Evolutionary conservation across 176 grass and related monocot genomes (phyloP).

Genomic region (Oryza punctata): DNA sequence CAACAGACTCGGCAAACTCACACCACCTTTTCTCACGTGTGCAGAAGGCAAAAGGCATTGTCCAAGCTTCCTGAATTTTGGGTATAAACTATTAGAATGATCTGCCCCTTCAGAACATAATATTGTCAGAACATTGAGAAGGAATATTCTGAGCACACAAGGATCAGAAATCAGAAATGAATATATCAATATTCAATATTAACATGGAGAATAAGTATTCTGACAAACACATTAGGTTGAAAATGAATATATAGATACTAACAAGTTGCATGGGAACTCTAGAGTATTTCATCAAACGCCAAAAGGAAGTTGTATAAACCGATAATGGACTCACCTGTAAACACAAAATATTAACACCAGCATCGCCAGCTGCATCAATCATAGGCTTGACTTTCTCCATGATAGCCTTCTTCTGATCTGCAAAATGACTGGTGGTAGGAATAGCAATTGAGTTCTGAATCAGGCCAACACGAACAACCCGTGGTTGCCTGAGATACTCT

Average conservation of each 20-base stretch:
- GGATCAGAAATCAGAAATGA: slow-evolving; percentile 19
- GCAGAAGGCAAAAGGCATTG: slow-evolving; percentile 98
- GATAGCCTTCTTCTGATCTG: slow-evolving; percentile 87
- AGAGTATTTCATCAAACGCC: background rate
- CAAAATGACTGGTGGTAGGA: slow-evolving; percentile 74
- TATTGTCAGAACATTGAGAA: background rate
- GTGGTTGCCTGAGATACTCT: slow-evolving; percentile 63
- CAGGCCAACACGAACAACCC: slow-evolving; percentile 79
- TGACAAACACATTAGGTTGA: background rate
- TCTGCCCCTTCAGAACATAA: slow-evolving; percentile 18
- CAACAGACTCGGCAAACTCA: slow-evolving; percentile 88
- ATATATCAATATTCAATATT: background rate
- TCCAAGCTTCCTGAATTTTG: slow-evolving; percentile 95
- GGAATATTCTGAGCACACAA: background rate
- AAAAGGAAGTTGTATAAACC: slow-evolving; percentile 6
- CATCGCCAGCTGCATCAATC: slow-evolving; percentile 83
- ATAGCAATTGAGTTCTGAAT: slow-evolving; percentile 90
- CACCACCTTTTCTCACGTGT: slow-evolving; percentile 97
- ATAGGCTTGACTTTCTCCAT: slow-evolving; percentile 86
- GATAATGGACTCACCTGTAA: slow-evolving; percentile 63
- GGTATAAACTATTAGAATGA: slow-evolving; percentile 24
- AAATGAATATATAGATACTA: slow-evolving; percentile 13
- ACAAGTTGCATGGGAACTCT: background rate
- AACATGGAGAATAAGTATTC: background rate
- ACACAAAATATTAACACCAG: slow-evolving; percentile 92